Evolutionary conservation across 495 filamentous ascomycete species (phyloP).

Genomic region (Tuber magnatum): DNA sequence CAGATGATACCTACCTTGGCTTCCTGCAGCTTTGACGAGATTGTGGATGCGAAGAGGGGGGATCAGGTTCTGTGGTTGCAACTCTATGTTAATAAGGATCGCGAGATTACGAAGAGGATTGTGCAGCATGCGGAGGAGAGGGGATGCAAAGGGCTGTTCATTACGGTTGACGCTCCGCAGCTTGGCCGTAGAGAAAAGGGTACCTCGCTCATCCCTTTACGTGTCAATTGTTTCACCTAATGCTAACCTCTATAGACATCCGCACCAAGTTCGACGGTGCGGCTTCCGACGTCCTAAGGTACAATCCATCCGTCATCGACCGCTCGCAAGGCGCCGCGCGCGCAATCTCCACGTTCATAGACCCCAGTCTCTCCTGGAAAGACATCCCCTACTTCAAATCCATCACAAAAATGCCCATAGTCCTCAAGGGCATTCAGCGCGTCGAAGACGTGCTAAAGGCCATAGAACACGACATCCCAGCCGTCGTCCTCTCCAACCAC

Average conservation of each 20-base stretch:
- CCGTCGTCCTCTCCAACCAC: conserved; percentile 94
- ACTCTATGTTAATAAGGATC: conserved; percentile 97
- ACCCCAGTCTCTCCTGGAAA: conserved; percentile 80
- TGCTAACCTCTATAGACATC: conserved; percentile 53
- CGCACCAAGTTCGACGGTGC: conserved; percentile 81
- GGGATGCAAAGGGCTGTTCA: conserved; percentile 93
- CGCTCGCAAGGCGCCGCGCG: conserved; percentile 81
- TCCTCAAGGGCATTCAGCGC: conserved; percentile 93
- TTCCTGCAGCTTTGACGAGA: conserved; percentile 95
- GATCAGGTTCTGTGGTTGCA: conserved; percentile 95
- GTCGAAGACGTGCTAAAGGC: conserved; percentile 90
- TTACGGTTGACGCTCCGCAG: conserved; percentile 96
- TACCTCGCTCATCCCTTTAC: conserved; percentile 41
- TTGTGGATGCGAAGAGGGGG: conserved; percentile 71
- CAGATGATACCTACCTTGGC: conserved; percentile 81
- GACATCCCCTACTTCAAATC: conserved; percentile 91
- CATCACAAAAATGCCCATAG: conserved; percentile 93
- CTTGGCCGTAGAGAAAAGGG: conserved; percentile 84
- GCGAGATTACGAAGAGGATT: conserved; percentile 80
- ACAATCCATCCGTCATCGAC: conserved; percentile 57
- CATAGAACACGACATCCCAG: conserved; percentile 74
- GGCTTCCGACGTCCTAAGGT: conserved; percentile 72
- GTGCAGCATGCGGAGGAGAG: conserved; percentile 83
- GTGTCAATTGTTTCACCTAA: background rate
- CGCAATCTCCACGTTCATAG: conserved; percentile 91